A percentile compares a stretch with the other conserved stretches of the same genome.
phyloP scores from a whole-genome alignment of 2,329 filamentous ascomycete species.

The Berkeleyomyces basicola region DNA sequence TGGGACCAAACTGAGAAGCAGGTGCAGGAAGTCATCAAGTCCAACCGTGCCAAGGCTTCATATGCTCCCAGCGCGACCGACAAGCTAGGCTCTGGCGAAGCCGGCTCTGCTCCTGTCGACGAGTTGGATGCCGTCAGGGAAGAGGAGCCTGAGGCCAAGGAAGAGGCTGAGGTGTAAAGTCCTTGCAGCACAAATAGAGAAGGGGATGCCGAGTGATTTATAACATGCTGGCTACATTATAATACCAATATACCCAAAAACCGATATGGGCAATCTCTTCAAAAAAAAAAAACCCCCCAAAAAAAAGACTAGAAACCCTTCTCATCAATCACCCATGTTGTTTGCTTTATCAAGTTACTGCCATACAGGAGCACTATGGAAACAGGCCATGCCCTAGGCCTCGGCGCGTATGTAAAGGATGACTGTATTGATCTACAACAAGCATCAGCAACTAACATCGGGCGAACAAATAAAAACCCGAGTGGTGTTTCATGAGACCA shows the following conservation, averaged over 20 bases:
- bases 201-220: background rate
- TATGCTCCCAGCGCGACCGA: slow-evolving; percentile 33
- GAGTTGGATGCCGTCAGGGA: background rate
- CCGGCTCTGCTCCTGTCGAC: slow-evolving; percentile 16
- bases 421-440: background rate
- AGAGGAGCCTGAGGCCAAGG: background rate
- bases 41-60: slow-evolving; percentile 40
- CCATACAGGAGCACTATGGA: background rate
- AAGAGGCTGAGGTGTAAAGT: background rate
- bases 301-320: background rate
- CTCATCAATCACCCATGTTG: background rate
- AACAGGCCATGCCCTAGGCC: background rate
- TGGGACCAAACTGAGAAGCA: slow-evolving; percentile 80
- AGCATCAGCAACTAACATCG: background rate
- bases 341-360: background rate
- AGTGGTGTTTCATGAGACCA: background rate
- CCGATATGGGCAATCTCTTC: background rate
- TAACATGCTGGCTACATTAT: background rate
- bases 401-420: background rate
- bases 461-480: background rate
- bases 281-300: background rate
- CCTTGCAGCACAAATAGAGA: background rate
- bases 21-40: slow-evolving; percentile 69
- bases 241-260: background rate
- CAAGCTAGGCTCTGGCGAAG: slow-evolving; percentile 15